Evolutionary conservation across 371 early-diverging fungal genomes (phyloP), one percentile per base, ranked within the genome.

Genomic region (Mortierella sp.): DNA sequence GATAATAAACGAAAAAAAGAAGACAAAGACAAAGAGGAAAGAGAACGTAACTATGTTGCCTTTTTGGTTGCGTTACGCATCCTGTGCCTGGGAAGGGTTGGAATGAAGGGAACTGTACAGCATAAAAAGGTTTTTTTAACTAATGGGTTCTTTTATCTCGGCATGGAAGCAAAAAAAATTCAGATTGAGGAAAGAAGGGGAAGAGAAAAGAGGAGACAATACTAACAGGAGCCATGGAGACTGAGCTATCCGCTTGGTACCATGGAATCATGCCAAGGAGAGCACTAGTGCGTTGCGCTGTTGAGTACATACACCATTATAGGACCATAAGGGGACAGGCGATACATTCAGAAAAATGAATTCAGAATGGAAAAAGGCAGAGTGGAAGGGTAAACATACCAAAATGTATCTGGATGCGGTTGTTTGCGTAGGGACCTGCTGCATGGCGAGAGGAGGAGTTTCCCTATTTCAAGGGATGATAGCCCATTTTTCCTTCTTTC

Each of bases 51-150:
- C 52, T 39, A n/a, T 64, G 62, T 43, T 22, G 51, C 52, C 40
- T 49, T 28, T 47, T 52, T 43, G 54, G 32, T 49, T 66, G 61
- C 43, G n/a, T 62, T 47, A 24, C 18, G 22, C 51, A 32, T 51
- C 47, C 9, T 64, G 71, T 64, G 37, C 69, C 74, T 68, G 69
- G 61, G 69, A 64, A 40, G 64, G 69, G 66, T 18, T 68, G 64
- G 69, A 74, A 74, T 74, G 63, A 49, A 58, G 64, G 37, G 51
- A 66, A 59, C 16, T 16, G 28, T 37, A 37, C 26, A 14, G 12
- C 39, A 22, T 26, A 47, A 55, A 37, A 39, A 28, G 37, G 35
- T 28, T 43, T 43, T 43, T 43, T 43, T 32, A 26, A 22, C 62
- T 32, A 35, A 12, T 39, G 40, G 37, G 37, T 55, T 39, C 1